These are phyloP conservation scores for Pulveroboletus sp. DNA, from an alignment of 768 basidiomycete genomes.

Conservation along the genomic window DNA sequence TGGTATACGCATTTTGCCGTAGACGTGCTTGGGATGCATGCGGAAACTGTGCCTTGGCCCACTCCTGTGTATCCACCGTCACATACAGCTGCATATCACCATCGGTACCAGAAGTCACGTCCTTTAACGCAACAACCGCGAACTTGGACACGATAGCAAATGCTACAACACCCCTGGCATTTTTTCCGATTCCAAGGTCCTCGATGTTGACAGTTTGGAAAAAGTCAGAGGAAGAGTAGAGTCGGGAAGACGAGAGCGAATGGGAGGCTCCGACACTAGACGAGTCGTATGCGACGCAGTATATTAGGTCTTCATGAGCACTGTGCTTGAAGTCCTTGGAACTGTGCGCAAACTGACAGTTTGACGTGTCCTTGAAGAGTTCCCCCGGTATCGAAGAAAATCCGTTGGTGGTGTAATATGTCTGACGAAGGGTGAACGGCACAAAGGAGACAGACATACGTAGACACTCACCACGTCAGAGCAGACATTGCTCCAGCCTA, in stretches of 20 bases:
- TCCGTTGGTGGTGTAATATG: conserved; percentile 82
- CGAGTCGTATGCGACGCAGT: conserved; percentile 85
- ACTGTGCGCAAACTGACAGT: conserved; percentile 89
- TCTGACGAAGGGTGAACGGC: conserved; percentile 41
- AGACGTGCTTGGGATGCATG: conserved; percentile 77
- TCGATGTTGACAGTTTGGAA: conserved; percentile 66
- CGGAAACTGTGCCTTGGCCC: conserved; percentile 91
- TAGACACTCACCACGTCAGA: conserved; percentile 57
- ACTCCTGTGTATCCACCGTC: conserved; percentile 72
- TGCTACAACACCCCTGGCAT: conserved; percentile 84
- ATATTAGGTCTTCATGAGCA: conserved; percentile 71
- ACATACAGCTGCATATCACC: conserved; percentile 87
- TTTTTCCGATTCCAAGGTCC: conserved; percentile 81
- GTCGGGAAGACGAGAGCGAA: conserved; percentile 52
- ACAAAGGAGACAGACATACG: background rate
- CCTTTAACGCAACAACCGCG: conserved; percentile 85
- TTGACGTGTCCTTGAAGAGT: conserved; percentile 65
- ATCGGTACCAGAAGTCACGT: conserved; percentile 45
- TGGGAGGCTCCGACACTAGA: conserved; percentile 40
- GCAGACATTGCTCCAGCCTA: conserved; percentile 55
- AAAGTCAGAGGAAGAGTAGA: conserved; percentile 84
- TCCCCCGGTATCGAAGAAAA: conserved; percentile 58
- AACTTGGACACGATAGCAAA: conserved; percentile 92
- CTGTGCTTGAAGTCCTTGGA: conserved; percentile 77
- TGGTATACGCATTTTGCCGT: conserved; percentile 90